Evolutionary conservation across 192 early-diverging fungal species (phyloP).

Genomic region (Podila epigama): DNA sequence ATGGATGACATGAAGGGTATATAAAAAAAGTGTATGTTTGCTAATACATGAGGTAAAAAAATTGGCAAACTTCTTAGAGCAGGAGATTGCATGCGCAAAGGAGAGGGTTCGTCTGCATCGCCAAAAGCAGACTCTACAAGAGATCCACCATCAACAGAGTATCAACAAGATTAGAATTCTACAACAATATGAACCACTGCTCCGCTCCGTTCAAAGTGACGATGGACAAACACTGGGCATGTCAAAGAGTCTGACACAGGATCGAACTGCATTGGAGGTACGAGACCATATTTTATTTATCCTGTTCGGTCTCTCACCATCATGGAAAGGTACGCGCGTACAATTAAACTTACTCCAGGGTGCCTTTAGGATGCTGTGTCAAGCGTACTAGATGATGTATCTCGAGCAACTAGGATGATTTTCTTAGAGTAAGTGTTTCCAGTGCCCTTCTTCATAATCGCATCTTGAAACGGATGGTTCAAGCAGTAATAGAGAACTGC

Average conservation of each 20-base stretch:
- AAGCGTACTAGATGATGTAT: conserved; percentile 1
- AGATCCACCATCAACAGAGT: conserved; percentile 22
- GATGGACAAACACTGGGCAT: neutral
- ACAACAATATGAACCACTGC: conserved; percentile 8
- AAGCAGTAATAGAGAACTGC: neutral
- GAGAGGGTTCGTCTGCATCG: conserved; percentile 29
- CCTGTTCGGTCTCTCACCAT: neutral
- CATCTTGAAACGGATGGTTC: neutral
- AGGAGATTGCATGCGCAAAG: conserved; percentile 18
- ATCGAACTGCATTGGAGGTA: neutral
- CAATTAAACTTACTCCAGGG: too few relatives aligned
- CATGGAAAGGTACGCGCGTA: too few relatives aligned
- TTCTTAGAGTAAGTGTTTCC: conserved; percentile 16
- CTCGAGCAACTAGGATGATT: neutral
- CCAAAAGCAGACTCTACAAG: conserved; percentile 13
- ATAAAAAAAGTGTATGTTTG: neutral
- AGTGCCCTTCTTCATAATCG: too few relatives aligned
- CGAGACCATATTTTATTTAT: neutral
- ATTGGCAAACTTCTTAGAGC: conserved; percentile 7
- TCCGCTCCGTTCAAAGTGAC: neutral
- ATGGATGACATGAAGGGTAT: neutral
- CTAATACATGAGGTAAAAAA: neutral
- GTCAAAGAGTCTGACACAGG: neutral
- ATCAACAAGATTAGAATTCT: neutral
- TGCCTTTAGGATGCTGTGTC: conserved; percentile 2